These are phyloP conservation scores for Pyropia haitanensis DNA, from an alignment of 23 red algal genomes.

Conservation along the genomic window DNA sequence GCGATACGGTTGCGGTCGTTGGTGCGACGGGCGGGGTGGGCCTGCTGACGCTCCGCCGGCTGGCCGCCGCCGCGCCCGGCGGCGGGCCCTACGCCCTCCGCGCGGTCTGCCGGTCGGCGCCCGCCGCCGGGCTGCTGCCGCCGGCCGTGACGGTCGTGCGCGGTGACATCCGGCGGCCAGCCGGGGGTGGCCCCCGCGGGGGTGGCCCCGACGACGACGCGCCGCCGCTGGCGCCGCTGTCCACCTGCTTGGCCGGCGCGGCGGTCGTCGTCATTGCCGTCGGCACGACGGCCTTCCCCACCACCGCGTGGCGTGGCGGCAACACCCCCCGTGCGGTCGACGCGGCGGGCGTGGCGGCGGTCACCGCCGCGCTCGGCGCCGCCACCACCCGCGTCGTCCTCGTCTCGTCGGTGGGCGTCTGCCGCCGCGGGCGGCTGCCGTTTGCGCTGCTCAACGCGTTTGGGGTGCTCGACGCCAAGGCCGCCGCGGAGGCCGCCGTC, in stretches of 20 bases:
- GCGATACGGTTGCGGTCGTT: conserved; percentile 13
- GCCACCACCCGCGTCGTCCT: conserved; percentile 34
- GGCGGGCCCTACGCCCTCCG: too few relatives aligned
- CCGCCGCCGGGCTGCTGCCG: too few relatives aligned
- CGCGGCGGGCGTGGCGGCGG: conserved; percentile 8
- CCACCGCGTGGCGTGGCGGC: conserved; percentile 29
- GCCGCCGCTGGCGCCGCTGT: not conserved
- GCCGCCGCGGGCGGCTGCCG: conserved; percentile 21
- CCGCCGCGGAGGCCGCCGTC: conserved; percentile 28
- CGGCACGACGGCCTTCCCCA: conserved; percentile 65
- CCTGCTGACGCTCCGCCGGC: conserved; percentile 13
- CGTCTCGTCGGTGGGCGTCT: conserved; percentile 23
- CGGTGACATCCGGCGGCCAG: too few relatives aligned
- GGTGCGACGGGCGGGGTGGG: conserved; percentile 48
- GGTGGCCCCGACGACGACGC: too few relatives aligned
- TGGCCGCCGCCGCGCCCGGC: conserved; percentile 3
- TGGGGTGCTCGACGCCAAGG: conserved; percentile 63
- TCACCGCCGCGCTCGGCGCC: conserved; percentile 13
- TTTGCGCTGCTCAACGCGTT: conserved; percentile 52
- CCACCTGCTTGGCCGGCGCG: conserved; percentile 2
- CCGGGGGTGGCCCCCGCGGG: too few relatives aligned
- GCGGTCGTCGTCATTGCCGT: conserved; percentile 25
- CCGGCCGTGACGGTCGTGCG: too few relatives aligned
- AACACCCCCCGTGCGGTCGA: conserved; percentile 43
- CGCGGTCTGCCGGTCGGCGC: too few relatives aligned